Conservation (phyloP, 192 early-diverging fungal genomes). For the Gonapodya sp. region DNA sequence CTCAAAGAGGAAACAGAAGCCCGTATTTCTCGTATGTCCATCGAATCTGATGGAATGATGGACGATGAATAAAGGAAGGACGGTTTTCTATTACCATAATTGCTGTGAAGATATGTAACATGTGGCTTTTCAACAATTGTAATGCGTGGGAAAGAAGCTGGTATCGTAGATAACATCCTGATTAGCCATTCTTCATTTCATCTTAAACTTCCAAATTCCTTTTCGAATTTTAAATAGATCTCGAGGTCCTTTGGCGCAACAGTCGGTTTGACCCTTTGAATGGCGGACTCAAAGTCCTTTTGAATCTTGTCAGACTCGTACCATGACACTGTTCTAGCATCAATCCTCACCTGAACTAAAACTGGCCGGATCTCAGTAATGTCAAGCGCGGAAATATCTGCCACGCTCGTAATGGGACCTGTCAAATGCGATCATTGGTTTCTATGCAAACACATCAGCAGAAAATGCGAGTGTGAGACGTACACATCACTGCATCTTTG, state of each 20-base stretch:
- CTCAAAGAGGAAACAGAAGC: background rate
- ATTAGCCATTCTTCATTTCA: background rate
- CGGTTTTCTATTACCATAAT: background rate
- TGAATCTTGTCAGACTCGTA: background rate
- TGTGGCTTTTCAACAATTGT: background rate
- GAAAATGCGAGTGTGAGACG: no score
- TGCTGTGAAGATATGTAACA: background rate
- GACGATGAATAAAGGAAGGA: background rate
- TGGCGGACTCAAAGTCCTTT: constrained; percentile 4
- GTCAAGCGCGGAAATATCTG: background rate
- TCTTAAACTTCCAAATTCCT: background rate
- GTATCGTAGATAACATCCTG: no score
- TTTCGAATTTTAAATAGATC: background rate
- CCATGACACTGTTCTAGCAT: no score
- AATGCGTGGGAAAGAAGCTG: no score
- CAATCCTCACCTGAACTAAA: background rate
- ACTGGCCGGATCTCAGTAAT: background rate
- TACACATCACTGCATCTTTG: background rate
- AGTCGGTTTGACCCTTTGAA: background rate
- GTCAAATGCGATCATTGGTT: background rate
- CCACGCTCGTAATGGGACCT: background rate
- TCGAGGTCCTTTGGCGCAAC: background rate
- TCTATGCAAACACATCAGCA: no score
- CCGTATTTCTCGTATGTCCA: background rate
- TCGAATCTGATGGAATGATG: background rate